phyloP scores from a whole-genome alignment of 2,329 filamentous ascomycete genomes.

The Colletotrichum echinochloae region DNA sequence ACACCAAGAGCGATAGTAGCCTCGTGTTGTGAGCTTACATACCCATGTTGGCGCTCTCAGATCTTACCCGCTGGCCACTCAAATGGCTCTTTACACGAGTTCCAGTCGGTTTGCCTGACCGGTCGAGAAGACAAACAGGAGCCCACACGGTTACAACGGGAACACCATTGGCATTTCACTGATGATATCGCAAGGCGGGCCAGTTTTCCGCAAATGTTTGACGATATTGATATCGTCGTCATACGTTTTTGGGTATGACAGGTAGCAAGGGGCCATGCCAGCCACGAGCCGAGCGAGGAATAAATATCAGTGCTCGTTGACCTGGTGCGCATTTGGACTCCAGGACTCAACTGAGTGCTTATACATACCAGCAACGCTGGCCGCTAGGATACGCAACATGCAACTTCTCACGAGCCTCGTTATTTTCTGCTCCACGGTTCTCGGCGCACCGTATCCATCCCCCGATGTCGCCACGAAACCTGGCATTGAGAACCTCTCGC shows the following conservation, averaged over 20 bases:
- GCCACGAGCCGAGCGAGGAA: background rate
- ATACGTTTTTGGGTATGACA: background rate
- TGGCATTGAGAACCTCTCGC: background rate
- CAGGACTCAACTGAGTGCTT: background rate
- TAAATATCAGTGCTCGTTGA: background rate
- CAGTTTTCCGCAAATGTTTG: background rate
- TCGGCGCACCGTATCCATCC: background rate
- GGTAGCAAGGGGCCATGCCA: background rate
- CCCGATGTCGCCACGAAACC: background rate
- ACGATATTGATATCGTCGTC: background rate
- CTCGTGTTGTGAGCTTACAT: conserved; percentile 8
- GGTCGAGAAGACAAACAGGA: background rate
- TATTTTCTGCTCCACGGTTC: background rate
- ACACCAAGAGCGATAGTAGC: conserved; percentile 6
- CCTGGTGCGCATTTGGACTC: background rate
- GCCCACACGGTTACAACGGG: background rate
- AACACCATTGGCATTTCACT: background rate
- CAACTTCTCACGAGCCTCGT: background rate
- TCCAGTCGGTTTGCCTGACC: background rate
- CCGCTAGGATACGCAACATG: background rate
- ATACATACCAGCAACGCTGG: too few relatives aligned
- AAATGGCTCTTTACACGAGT: conserved; percentile 3
- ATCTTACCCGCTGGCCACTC: conserved; percentile 27
- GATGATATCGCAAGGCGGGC: background rate
- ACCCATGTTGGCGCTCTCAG: conserved; percentile 13